Percentiles rank a stretch among this genome's conserved stretches.
Conservation (phyloP, 2,329 filamentous ascomycete genomes). For the Xylariaceae sp. region DNA sequence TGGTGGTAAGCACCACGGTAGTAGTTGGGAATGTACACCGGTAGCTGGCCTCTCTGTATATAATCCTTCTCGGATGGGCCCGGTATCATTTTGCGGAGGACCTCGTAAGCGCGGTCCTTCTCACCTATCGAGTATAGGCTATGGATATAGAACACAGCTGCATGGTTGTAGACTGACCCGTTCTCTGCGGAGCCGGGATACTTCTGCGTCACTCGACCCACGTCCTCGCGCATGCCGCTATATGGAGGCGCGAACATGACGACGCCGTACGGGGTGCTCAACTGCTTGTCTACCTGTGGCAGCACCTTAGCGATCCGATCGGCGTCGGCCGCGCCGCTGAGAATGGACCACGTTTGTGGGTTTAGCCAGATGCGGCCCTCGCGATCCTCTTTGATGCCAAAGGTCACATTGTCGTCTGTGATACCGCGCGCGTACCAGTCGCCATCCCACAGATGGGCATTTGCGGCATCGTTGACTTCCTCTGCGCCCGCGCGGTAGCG, state of each 20-base stretch:
- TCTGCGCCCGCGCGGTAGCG: conserved; percentile 49
- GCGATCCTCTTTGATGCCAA: conserved; percentile 53
- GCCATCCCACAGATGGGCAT: conserved; percentile 57
- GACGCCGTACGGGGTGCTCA: conserved; percentile 56
- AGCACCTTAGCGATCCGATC: conserved; percentile 50
- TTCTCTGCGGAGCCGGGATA: conserved; percentile 62
- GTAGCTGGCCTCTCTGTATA: conserved; percentile 56
- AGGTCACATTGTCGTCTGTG: conserved; percentile 56
- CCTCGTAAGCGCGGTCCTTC: conserved; percentile 52
- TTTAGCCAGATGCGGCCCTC: conserved; percentile 63
- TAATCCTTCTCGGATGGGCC: conserved; percentile 56
- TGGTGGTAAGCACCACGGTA: conserved; percentile 55
- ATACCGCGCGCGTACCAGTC: conserved; percentile 61
- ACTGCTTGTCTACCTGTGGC: conserved; percentile 52
- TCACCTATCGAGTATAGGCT: conserved; percentile 54
- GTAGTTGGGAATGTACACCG: conserved; percentile 62
- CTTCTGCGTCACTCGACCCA: conserved; percentile 62
- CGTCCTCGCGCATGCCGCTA: conserved; percentile 58
- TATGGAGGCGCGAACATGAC: conserved; percentile 60
- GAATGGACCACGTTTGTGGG: conserved; percentile 58
- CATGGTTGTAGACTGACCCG: conserved; percentile 61
- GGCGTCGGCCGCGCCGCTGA: conserved; percentile 51
- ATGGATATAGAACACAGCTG: conserved; percentile 57
- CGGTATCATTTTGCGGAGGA: conserved; percentile 56
- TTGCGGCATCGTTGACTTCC: conserved; percentile 53